Evolutionary conservation across 805 yeast genomes (phyloP).

Genomic region (Candida loeiensis): DNA sequence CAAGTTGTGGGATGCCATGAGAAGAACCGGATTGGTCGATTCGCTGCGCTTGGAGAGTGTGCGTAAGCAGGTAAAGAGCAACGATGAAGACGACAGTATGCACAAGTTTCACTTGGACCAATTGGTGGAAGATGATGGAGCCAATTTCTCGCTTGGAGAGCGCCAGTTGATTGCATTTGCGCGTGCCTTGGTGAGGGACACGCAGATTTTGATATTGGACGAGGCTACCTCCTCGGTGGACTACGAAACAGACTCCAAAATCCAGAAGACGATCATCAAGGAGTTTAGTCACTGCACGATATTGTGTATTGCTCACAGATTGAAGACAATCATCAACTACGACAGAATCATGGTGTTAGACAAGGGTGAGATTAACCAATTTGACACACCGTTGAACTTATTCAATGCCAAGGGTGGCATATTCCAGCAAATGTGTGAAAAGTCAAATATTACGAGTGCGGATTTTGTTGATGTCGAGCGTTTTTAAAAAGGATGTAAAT

Average conservation of each 20-base stretch:
- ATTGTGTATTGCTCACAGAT: conserved; percentile 83
- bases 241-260: conserved; percentile 78
- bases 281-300: conserved; percentile 73
- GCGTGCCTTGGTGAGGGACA: conserved; percentile 71
- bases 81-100: background rate
- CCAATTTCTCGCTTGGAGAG: conserved; percentile 72
- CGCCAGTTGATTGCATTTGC: conserved; percentile 78
- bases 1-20: conserved; percentile 55
- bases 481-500: too few species aligned
- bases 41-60: conserved; percentile 21
- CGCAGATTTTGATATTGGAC: conserved; percentile 75
- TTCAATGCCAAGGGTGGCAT: conserved; percentile 44
- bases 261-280: conserved; percentile 69
- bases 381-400: conserved; percentile 65
- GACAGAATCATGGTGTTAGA: conserved; percentile 82
- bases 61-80: conserved; percentile 15
- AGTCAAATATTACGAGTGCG: conserved; percentile 37
- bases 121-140: conserved; percentile 62
- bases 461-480: conserved; percentile 33
- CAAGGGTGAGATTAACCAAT: conserved; percentile 71
- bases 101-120: conserved; percentile 43
- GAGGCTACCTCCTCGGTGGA: conserved; percentile 84
- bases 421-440: conserved; percentile 69
- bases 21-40: conserved; percentile 55
- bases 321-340: conserved; percentile 68